Percentiles rank a stretch among this genome's conserved stretches.
phyloP scores from a whole-genome alignment of 1,139 yeast species.

The Arxiozyma slooffiae region DNA sequence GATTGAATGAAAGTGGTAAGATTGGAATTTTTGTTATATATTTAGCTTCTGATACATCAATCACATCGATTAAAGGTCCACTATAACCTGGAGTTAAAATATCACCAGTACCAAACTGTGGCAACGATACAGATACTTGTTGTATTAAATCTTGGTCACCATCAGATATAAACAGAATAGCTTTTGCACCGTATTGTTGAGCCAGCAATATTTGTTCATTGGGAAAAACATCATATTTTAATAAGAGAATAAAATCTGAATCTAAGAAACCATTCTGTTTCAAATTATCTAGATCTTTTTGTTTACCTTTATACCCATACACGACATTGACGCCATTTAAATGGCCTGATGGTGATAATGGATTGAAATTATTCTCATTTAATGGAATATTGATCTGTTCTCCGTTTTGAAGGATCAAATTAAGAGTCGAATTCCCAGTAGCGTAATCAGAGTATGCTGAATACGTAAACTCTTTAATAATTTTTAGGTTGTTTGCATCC shows the following conservation, averaged over 20 bases:
- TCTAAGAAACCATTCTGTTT: slow-evolving; percentile 31
- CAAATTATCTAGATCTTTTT: slow-evolving; percentile 45
- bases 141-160: slow-evolving; percentile 41
- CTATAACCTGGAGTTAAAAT: slow-evolving; percentile 75
- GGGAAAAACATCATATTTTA: slow-evolving; percentile 49
- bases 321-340: too few relatives aligned
- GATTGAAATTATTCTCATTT: slow-evolving; percentile 48
- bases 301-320: too few relatives aligned
- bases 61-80: slow-evolving; percentile 31
- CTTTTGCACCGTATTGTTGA: slow-evolving; percentile 44
- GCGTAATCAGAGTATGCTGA: slow-evolving; percentile 56
- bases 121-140: slow-evolving; percentile 54
- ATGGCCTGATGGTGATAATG: slow-evolving; percentile 53
- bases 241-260: slow-evolving; percentile 44
- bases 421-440: slow-evolving; percentile 5
- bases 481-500: slow-evolving; percentile 46
- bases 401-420: slow-evolving; percentile 27
- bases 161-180: slow-evolving; percentile 40
- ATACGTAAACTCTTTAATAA: slow-evolving; percentile 43
- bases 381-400: slow-evolving; percentile 30
- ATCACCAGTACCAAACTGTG: slow-evolving; percentile 67
- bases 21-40: slow-evolving; percentile 65
- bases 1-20: slow-evolving; percentile 66
- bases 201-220: slow-evolving; percentile 49
- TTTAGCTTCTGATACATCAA: slow-evolving; percentile 41